phyloP scores from a whole-genome alignment of 192 early-diverging fungal species.

The Dispira parvispora region DNA sequence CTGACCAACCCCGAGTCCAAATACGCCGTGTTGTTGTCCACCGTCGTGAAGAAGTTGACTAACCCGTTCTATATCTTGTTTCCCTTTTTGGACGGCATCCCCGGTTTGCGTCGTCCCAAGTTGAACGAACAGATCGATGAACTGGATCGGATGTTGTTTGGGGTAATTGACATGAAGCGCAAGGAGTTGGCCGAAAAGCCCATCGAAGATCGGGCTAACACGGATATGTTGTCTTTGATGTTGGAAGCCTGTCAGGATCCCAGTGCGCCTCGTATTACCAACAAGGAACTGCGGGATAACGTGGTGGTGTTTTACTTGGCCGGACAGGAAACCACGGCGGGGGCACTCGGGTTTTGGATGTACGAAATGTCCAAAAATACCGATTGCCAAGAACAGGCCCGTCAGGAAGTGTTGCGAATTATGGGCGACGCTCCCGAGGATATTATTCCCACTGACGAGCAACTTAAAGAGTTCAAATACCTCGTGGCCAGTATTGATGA shows the following conservation, averaged over 20 bases:
- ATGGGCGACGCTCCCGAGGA: conserved; percentile 34
- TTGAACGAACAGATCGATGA: background rate
- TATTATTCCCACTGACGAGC: conserved; percentile 27
- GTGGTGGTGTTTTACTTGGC: conserved; percentile 34
- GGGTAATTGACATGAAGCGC: conserved; percentile 24
- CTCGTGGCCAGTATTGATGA: conserved; percentile 34
- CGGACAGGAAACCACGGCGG: conserved; percentile 40
- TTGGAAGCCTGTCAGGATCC: conserved; percentile 30
- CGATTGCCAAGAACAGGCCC: conserved; percentile 34
- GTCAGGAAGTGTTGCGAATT: conserved; percentile 29
- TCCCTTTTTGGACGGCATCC: conserved; percentile 27
- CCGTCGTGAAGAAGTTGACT: conserved; percentile 24
- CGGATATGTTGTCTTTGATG: conserved; percentile 34
- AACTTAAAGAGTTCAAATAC: conserved; percentile 32
- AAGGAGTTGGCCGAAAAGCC: conserved; percentile 16
- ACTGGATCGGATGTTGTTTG: conserved; percentile 17
- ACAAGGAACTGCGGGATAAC: conserved; percentile 29
- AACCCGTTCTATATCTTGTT: conserved; percentile 32
- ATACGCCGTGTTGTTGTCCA: conserved; percentile 27
- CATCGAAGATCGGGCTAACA: conserved; percentile 18
- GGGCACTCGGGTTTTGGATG: conserved; percentile 32
- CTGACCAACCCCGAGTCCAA: conserved; percentile 24
- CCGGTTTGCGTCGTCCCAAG: conserved; percentile 7
- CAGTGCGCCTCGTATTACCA: conserved; percentile 12
- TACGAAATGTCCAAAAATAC: conserved; percentile 24